Evolutionary conservation across 352 stramenopile species (phyloP), one percentile per base, ranked within the genome.

Genomic region (Pythium aquatile): DNA sequence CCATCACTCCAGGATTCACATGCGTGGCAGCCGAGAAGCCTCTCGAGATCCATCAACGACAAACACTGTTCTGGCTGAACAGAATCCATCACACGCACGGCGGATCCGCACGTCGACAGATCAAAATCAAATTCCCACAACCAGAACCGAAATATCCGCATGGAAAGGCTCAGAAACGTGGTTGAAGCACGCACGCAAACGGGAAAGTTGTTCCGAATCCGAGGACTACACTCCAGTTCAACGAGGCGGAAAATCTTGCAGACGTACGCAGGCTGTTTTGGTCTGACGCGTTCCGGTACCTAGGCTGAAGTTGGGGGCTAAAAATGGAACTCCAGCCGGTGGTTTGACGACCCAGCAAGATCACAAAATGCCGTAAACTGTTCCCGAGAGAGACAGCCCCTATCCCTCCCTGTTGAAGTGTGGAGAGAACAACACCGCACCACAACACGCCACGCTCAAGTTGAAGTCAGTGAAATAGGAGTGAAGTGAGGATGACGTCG

Each of bases 131-230:
- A 51, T 16, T 47, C 17, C 20, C 14, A 24, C 39, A 48, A 61
- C 10, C 44, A 55, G 53, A 55, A 33, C 30, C 10, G 30, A 54
- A 44, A 40, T 29, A 29, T 35, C 55, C 35, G 42, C 46, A 20
- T n/a, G 47, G 61, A 67, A 61, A 61, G 52, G 52, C 52, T 61
- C 44, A 61, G 52, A 62, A 61, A 39, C 32, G 29, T 46, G 29
- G 32, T 44, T 61, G 61, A 56, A 62, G 51, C 33, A 35, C 11
- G 20, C 48, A 44, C 26, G 44, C 16, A 7, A 26, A 17, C 28
- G 49, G 51, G 55, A 66, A 60, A 55, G 60, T 37, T 24, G 51
- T 61, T 62, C 61, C 47, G 61, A 68, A 61, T 62, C 30, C 52
- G 40, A 49, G 53, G 29, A 48, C 44, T 37, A 56, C 61, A 42